phyloP scores from a whole-genome alignment of 768 basidiomycete species.

The Daedaleopsis nitida region DNA sequence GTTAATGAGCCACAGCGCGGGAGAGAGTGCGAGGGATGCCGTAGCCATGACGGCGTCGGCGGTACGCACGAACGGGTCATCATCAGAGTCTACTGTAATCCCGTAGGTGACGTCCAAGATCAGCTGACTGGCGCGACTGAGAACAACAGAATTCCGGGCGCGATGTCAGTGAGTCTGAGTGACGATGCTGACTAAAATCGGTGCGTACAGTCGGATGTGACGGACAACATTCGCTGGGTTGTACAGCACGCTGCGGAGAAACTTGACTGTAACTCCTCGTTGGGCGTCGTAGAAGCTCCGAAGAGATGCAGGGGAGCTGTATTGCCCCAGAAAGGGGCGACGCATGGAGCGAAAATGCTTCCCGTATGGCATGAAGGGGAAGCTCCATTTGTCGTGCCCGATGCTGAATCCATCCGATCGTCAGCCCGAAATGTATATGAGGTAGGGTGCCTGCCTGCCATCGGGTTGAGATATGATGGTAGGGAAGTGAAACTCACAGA shows the following conservation, averaged over 20 bases:
- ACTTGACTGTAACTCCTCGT: neutral
- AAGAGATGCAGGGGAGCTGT: neutral
- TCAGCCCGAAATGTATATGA: neutral
- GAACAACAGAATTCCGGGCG: neutral
- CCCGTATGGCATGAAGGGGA: slow-evolving; percentile 11
- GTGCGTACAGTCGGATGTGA: slow-evolving; percentile 8
- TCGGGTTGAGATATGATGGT: too few relatives aligned
- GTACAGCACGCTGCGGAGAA: slow-evolving; percentile 6
- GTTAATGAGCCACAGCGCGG: slow-evolving; percentile 12
- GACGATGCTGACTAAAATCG: neutral
- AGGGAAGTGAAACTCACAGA: slow-evolving; percentile 17
- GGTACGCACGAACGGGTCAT: slow-evolving; percentile 27
- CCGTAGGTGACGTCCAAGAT: slow-evolving; percentile 33
- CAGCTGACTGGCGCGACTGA: slow-evolving; percentile 9
- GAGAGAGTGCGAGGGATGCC: slow-evolving; percentile 9
- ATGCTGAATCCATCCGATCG: neutral
- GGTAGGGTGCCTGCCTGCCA: too few relatives aligned
- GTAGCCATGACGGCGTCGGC: slow-evolving; percentile 28
- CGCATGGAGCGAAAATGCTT: slow-evolving; percentile 8
- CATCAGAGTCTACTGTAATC: slow-evolving; percentile 23
- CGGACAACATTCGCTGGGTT: slow-evolving; percentile 4
- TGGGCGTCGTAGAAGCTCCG: slow-evolving; percentile 3
- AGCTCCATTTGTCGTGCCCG: slow-evolving; percentile 8
- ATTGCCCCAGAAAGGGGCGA: slow-evolving; percentile 3
- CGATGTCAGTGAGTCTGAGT: neutral